Conservation (phyloP, 2,329 filamentous ascomycete species). For the Penicillium sp. region DNA sequence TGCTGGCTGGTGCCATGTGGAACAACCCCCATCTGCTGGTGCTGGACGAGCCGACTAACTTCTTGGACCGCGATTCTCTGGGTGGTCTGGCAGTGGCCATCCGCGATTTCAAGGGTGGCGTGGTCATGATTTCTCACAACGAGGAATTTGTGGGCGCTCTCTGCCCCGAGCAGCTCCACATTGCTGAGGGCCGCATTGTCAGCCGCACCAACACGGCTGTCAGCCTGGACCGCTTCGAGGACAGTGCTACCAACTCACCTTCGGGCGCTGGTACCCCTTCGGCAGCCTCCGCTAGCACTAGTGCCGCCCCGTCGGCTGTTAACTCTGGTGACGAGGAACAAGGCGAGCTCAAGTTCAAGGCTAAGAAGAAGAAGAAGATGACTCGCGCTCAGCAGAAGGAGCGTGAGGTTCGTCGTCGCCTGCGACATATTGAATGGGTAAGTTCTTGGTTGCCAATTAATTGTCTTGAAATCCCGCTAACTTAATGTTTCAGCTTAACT, state of each 20-base stretch:
- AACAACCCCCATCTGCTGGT: constrained; percentile 98
- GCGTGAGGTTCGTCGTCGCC: constrained; percentile 73
- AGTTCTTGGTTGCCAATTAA: constrained; percentile 12
- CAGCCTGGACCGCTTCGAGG: constrained; percentile 78
- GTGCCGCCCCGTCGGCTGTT: constrained; percentile 58
- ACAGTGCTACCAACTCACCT: constrained; percentile 58
- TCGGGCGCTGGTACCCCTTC: constrained; percentile 49
- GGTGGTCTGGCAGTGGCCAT: constrained; percentile 97
- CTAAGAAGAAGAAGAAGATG: constrained; percentile 96
- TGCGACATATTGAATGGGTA: constrained; percentile 69
- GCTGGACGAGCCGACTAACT: constrained; percentile 97
- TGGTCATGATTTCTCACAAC: constrained; percentile 99
- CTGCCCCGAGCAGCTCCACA: constrained; percentile 93
- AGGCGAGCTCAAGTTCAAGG: constrained; percentile 74
- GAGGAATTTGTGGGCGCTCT: constrained; percentile 96
- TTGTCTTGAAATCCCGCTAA: constrained; percentile 9
- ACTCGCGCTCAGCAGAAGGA: constrained; percentile 96
- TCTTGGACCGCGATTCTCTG: constrained; percentile 94
- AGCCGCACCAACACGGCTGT: constrained; percentile 73
- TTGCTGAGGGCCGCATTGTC: constrained; percentile 78
- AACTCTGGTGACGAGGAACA: constrained; percentile 82
- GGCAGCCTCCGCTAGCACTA: constrained; percentile 55
- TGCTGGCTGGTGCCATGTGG: constrained; percentile 94
- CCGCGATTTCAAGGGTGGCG: constrained; percentile 94
- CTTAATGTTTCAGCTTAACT: constrained; percentile 64